These are phyloP conservation scores for Toxoplasma gondii DNA, from an alignment of 169 alveolate genomes.

Conservation along the genomic window DNA sequence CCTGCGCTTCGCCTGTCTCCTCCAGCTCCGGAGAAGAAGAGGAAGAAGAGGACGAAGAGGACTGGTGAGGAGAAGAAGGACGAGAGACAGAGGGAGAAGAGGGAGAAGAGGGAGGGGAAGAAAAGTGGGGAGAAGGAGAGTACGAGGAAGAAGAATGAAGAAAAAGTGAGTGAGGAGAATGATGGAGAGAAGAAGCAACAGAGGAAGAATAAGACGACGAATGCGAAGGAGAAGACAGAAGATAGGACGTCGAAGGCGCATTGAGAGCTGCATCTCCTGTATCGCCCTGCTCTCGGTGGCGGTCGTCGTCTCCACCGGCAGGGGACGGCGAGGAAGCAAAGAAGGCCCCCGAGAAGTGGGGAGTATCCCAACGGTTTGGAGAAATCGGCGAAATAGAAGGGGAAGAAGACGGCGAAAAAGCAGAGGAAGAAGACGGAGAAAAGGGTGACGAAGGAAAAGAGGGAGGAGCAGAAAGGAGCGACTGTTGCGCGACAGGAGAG, in stretches of 20 bases:
- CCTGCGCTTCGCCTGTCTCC: background rate
- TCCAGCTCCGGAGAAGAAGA: background rate
- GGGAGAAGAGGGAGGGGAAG: background rate
- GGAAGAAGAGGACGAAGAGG: background rate
- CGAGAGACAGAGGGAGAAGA: background rate
- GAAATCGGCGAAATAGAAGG: background rate
- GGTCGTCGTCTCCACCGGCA: too few relatives aligned
- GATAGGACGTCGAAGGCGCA: too few relatives aligned
- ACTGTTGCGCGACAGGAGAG: background rate
- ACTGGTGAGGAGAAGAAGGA: background rate
- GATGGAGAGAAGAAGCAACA: background rate
- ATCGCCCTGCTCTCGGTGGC: too few relatives aligned
- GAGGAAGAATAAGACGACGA: background rate
- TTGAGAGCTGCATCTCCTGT: too few relatives aligned
- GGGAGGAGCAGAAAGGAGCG: background rate
- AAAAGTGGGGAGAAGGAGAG: background rate
- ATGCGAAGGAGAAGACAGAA: background rate
- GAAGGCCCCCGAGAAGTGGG: too few relatives aligned
- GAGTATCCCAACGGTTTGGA: too few relatives aligned
- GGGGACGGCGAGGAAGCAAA: too few relatives aligned
- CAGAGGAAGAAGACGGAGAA: background rate
- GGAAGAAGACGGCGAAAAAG: background rate
- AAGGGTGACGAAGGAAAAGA: background rate
- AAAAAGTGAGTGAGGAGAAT: background rate
- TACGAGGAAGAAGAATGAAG: background rate